Evolutionary conservation across 805 yeast species (phyloP).

Genomic region (Starmerella khaoyaiensis): DNA sequence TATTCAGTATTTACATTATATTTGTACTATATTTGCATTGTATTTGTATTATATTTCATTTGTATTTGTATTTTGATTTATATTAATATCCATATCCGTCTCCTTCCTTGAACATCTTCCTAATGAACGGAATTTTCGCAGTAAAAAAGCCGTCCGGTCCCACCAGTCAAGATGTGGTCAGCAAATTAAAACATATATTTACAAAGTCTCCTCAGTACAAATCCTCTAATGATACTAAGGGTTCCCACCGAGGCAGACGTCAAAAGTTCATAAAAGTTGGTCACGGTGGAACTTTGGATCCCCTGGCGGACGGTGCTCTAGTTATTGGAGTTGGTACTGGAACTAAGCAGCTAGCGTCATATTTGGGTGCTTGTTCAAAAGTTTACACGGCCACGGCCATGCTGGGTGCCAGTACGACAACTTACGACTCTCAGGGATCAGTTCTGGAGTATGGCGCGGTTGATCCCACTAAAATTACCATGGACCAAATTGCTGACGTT

Average conservation of each 20-base stretch:
- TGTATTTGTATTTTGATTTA: not conserved
- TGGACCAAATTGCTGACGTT: slow-evolving; percentile 38
- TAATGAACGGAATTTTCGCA: slow-evolving; percentile 88
- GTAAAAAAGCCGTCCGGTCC: slow-evolving; percentile 79
- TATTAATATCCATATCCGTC: not conserved
- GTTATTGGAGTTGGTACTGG: slow-evolving; percentile 90
- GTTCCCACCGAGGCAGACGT: slow-evolving; percentile 3
- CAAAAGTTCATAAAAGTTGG: slow-evolving; percentile 60
- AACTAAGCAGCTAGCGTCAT: slow-evolving; percentile 64
- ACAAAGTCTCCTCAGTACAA: slow-evolving; percentile 44
- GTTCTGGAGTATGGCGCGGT: slow-evolving; percentile 46
- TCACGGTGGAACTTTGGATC: slow-evolving; percentile 96
- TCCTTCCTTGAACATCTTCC: too few relatives aligned
- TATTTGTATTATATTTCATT: too few relatives aligned
- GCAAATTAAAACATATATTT: slow-evolving; percentile 50
- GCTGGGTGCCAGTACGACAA: slow-evolving; percentile 81
- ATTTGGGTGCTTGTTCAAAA: slow-evolving; percentile 62
- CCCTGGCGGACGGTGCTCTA: slow-evolving; percentile 82
- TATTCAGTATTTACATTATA: too few relatives aligned
- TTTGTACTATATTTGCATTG: too few relatives aligned
- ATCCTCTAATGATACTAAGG: slow-evolving; percentile 10
- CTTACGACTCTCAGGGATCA: slow-evolving; percentile 88
- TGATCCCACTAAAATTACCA: slow-evolving; percentile 37
- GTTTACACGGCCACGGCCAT: slow-evolving; percentile 74
- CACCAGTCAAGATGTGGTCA: slow-evolving; percentile 62